Percentiles rank a stretch among this genome's conserved stretches.
These are phyloP conservation scores for Cucurbita maxima DNA, from an alignment of 306 rosid genomes.

Conservation along the genomic window DNA sequence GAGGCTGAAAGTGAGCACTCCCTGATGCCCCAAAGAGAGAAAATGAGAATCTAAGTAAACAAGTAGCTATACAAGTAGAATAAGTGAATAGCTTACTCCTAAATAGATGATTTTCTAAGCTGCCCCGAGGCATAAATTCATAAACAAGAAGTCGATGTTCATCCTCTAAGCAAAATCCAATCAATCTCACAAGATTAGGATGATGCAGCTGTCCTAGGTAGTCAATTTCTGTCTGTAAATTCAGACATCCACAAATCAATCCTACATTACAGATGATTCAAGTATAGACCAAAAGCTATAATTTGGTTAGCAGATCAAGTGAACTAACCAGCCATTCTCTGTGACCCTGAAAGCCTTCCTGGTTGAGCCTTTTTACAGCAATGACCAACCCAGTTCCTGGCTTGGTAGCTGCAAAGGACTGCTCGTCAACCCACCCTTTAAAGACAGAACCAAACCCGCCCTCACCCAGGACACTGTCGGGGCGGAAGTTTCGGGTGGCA, in stretches of 20 bases:
- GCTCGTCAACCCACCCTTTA: slow-evolving; percentile 92
- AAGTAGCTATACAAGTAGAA: not conserved
- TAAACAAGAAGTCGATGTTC: slow-evolving; percentile 89
- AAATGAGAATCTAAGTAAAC: not conserved
- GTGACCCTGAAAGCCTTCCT: slow-evolving; percentile 93
- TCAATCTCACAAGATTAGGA: slow-evolving; percentile 78
- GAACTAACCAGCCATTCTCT: slow-evolving; percentile 95
- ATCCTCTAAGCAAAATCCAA: slow-evolving; percentile 95
- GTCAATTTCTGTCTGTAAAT: slow-evolving; percentile 68
- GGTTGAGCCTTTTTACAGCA: slow-evolving; percentile 91
- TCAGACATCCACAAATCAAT: not conserved
- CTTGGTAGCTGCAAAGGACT: slow-evolving; percentile 49
- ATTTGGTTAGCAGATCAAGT: not conserved
- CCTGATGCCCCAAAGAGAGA: slow-evolving; percentile 26
- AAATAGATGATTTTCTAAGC: slow-evolving; percentile 90
- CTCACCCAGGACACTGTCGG: slow-evolving; percentile 93
- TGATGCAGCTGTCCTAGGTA: slow-evolving; percentile 86
- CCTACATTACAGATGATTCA: not conserved
- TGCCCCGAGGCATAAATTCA: slow-evolving; percentile 72
- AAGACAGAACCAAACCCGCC: slow-evolving; percentile 92
- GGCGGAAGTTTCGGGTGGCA: slow-evolving; percentile 92
- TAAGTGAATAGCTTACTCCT: slow-evolving; percentile 53
- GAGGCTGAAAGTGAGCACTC: slow-evolving; percentile 72
- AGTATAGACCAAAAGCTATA: not conserved
- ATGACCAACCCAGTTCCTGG: slow-evolving; percentile 83